Evolutionary conservation across 2,329 filamentous ascomycete species (phyloP), one percentile per base, ranked within the genome.

Genomic region (Harringtonia aguacate): DNA sequence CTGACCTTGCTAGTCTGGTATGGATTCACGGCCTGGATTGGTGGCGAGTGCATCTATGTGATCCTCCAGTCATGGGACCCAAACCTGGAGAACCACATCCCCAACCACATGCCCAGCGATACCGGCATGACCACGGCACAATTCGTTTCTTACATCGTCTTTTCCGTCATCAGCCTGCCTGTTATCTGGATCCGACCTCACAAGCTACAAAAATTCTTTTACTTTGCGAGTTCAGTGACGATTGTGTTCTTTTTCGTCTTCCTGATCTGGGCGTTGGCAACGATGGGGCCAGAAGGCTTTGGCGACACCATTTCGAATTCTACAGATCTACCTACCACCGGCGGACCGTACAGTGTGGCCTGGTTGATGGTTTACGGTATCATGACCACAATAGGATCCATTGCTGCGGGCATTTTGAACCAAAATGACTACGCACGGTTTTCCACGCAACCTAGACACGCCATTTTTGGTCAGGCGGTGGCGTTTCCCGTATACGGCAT

Each of bases 1-100:
- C 43, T 41, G 4, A 35, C 20, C 12, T 14, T 22, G 13, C n/a
- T 22, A 36, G 36, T 46, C 31, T 33, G 61, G 62, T 65, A 66
- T 42, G 65, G 60, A 15, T 67, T 69, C 45, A 66, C 68, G 41
- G 61, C 66, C 5, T 70, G 66, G 63, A 62, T 69, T 34, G 68
- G 68, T 13, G 67, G 67, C 3, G 58, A 67, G 51, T 69, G 66
- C 39, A 49, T 69, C 44, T 67, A 69, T 41, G 58, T 70, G 36
- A 66, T 66, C 41, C 57, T 72, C 6, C 61, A 65, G 12, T 66
- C 69, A 2, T 65, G 67, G 53, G 65, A 66, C 50, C 67, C 67
- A 12, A 56, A 58, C 8, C 57, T 69, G 29, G 66, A 69, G 43
- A 39, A 58, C 1, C 63, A 63, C 47, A 61, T 71, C 36, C 61